Evolutionary conservation across 2,329 filamentous ascomycete genomes (phyloP), one percentile per base, ranked within the genome.

Genomic region (Beauveria varroae): DNA sequence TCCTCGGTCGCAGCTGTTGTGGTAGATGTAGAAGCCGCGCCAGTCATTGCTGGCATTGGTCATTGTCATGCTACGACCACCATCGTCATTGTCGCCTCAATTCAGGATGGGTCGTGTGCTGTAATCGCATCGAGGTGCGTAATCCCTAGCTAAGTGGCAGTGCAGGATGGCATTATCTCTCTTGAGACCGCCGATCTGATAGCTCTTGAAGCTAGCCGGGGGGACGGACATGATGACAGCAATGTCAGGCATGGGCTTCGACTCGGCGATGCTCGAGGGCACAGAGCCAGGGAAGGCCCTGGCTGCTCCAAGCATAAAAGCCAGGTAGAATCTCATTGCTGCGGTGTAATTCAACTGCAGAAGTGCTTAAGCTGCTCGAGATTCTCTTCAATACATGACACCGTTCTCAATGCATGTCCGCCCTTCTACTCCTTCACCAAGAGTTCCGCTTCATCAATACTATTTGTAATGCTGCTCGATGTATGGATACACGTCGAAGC

Each of bases 1-100:
- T 10, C 44, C 57, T 10, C 44, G 57, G 57, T 71, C 69, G 61
- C 68, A 71, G 50, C 54, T 64, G 63, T 71, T 70, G 55, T 69
- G 65, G 63, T 68, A 69, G 53, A 62, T 62, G 46, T 62, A 62
- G 40, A 62, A 62, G 18, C 60, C 60, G 24, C 53, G 52, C 54
- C 54, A 58, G 54, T 54, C 60, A 22, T 62, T 37, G 24, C 54
- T 40, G 8, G 34, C 54, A 22, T 62, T 54, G 37, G 60, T 62
- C 7, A 62, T 62, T 30, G 47, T 57, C 37, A 62, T 16, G 24
- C 40, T 54, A 26, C 49, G 54, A 26, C 60, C 60, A 2, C 60
- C 60, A 30, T 62, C 54, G 53, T 58, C 47, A n/a, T 62, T n/a
- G 20, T 62, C 54, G 14, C 60, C 54, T 40, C 47, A 62, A 5